These are phyloP conservation scores for Xylaria polymorpha DNA, from an alignment of 2,329 filamentous ascomycete species.

Conservation along the genomic window DNA sequence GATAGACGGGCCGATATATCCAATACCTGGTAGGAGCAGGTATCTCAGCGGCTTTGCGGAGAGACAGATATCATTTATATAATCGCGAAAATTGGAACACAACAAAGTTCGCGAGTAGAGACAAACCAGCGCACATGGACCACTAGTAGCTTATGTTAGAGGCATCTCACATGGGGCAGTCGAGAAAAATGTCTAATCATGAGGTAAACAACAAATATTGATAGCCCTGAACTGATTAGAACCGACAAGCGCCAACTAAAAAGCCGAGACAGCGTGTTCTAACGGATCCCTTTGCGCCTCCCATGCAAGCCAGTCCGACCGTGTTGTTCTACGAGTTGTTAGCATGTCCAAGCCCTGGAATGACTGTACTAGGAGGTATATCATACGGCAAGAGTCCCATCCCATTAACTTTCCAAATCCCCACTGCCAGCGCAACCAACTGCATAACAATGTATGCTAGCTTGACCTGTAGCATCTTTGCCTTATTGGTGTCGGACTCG, in stretches of 20 bases:
- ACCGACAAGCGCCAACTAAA: constrained; percentile 53
- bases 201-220: constrained; percentile 5
- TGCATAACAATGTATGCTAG: constrained; percentile 89
- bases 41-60: background rate
- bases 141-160: constrained; percentile 36
- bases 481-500: constrained; percentile 81
- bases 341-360: constrained; percentile 39
- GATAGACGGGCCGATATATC: constrained; percentile 30
- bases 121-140: constrained; percentile 21
- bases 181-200: constrained; percentile 1
- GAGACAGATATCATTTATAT: no score
- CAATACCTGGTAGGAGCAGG: background rate
- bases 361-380: background rate
- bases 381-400: constrained; percentile 95
- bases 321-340: constrained; percentile 77
- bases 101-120: no score
- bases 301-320: constrained; percentile 98
- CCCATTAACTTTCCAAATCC: constrained; percentile 94
- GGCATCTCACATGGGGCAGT: constrained; percentile 1
- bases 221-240: background rate
- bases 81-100: no score
- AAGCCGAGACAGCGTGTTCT: constrained; percentile 73
- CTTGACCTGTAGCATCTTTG: constrained; percentile 84
- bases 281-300: constrained; percentile 78
- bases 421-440: constrained; percentile 81